Percentiles rank a stretch among this genome's conserved stretches.
Conservation (phyloP, 2,329 filamentous ascomycete species). For the Chrysoporthe cubensis region DNA sequence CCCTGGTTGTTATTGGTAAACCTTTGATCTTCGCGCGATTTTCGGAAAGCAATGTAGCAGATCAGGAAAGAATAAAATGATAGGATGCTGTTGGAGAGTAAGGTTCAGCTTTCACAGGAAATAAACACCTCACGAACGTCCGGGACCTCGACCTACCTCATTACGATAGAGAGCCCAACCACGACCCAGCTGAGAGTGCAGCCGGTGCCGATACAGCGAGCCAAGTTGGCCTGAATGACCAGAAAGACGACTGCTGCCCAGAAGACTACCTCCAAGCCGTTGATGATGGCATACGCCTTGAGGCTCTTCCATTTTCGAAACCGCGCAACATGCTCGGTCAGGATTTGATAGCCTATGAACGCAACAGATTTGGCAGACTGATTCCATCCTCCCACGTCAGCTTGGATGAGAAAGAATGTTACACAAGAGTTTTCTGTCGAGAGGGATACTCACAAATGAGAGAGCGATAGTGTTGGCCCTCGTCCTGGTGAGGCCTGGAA, state of each 20-base stretch:
- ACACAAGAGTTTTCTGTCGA: too few relatives aligned
- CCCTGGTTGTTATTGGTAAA: neutral
- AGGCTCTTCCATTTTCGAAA: constrained; percentile 6
- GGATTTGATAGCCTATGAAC: constrained; percentile 15
- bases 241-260: constrained; percentile 17
- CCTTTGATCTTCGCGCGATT: neutral
- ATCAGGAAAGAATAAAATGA: constrained; percentile 4
- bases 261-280: constrained; percentile 10
- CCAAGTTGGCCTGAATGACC: neutral
- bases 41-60: constrained; percentile 2
- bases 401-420: neutral
- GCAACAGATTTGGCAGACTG: constrained; percentile 32
- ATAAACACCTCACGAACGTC: neutral
- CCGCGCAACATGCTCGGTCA: constrained; percentile 11
- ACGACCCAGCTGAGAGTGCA: constrained; percentile 13
- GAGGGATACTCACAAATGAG: constrained; percentile 28
- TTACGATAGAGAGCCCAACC: constrained; percentile 6
- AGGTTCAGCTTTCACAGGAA: neutral
- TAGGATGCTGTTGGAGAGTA: neutral
- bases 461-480: constrained; percentile 31
- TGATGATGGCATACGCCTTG: constrained; percentile 16
- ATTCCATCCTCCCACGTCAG: neutral
- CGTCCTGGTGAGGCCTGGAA: constrained; percentile 18
- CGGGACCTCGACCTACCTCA: neutral
- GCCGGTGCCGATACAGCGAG: constrained; percentile 1